A percentile compares a stretch with the other conserved stretches of the same genome.
phyloP scores from a whole-genome alignment of 2,329 filamentous ascomycete genomes.

The Pezicula radicicola region DNA sequence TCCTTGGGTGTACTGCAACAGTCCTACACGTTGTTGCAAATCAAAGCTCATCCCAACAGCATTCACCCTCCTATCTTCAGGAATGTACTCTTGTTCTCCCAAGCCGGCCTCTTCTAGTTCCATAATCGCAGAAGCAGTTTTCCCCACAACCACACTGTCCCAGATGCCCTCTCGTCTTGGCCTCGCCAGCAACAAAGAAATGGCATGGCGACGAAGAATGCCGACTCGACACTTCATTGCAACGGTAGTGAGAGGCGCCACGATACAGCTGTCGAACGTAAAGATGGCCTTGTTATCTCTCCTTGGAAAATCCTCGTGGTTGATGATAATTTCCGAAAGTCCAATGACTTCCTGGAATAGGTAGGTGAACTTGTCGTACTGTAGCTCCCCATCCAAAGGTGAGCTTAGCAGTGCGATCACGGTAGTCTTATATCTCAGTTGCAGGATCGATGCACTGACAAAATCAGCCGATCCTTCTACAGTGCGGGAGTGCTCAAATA shows the following conservation, averaged over 20 bases:
- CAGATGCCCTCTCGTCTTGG: neutral
- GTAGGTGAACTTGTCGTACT: neutral
- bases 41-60: neutral
- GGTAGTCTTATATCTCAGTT: neutral
- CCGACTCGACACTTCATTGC: neutral
- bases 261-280: neutral
- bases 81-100: neutral
- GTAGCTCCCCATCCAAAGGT: neutral
- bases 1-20: neutral
- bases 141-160: neutral
- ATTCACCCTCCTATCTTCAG: neutral
- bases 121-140: neutral
- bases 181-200: neutral
- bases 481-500: too few relatives aligned
- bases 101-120: neutral
- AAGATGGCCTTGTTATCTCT: neutral
- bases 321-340: neutral
- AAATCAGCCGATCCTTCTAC: neutral
- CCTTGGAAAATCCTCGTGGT: neutral
- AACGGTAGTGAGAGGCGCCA: neutral
- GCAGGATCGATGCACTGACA: neutral
- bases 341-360: neutral
- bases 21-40: neutral
- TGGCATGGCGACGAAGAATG: neutral
- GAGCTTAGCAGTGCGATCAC: neutral